A percentile compares a stretch with the other conserved stretches of the same genome.
phyloP scores from a whole-genome alignment of 2,329 filamentous ascomycete genomes.

The Coniochaeta sp. region DNA sequence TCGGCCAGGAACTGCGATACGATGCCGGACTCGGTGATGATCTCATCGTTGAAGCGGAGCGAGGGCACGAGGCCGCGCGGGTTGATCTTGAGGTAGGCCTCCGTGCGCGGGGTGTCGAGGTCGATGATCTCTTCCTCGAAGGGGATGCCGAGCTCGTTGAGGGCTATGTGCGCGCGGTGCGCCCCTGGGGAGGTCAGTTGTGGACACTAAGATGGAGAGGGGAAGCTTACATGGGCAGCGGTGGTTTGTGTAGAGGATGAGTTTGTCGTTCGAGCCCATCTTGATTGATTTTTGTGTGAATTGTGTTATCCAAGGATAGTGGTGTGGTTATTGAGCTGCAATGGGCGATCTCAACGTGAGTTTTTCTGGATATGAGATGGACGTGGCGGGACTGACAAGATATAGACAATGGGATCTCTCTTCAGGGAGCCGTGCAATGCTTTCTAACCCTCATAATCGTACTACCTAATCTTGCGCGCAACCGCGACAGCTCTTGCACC shows the following conservation, averaged over 20 bases:
- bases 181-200: slow-evolving; percentile 34
- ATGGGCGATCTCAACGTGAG: not conserved
- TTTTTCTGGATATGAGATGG: not conserved
- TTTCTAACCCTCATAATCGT: not conserved
- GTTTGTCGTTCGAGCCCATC: slow-evolving; percentile 32
- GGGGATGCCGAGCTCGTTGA: slow-evolving; percentile 57
- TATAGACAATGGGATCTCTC: not conserved
- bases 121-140: slow-evolving; percentile 70
- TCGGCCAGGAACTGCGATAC: slow-evolving; percentile 68
- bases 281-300: not conserved
- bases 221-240: slow-evolving; percentile 48
- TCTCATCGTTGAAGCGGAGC: slow-evolving; percentile 57
- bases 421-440: not conserved
- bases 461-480: not conserved
- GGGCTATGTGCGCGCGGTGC: slow-evolving; percentile 66
- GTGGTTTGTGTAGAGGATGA: slow-evolving; percentile 65
- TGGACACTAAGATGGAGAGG: not conserved
- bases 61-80: slow-evolving; percentile 71
- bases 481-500: slow-evolving; percentile 9
- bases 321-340: not conserved
- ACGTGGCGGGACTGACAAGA: not conserved
- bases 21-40: slow-evolving; percentile 66
- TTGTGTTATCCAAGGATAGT: too few relatives aligned
- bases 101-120: slow-evolving; percentile 57
- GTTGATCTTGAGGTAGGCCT: slow-evolving; percentile 71